Evolutionary conservation across 352 stramenopile species (phyloP), one percentile per base, ranked within the genome.

Genomic region (Phytophthora ramorum): DNA sequence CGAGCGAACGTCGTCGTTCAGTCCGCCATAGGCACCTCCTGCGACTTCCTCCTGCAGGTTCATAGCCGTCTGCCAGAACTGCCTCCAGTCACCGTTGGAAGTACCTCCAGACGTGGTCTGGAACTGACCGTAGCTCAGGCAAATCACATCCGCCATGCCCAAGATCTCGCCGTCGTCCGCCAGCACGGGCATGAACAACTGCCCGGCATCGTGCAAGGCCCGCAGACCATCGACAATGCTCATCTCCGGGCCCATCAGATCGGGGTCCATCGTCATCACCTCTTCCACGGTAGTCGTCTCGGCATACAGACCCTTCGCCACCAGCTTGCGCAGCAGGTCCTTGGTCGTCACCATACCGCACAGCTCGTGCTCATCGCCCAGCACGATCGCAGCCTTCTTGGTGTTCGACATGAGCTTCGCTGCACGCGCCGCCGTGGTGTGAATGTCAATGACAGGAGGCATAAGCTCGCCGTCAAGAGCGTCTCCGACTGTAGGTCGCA

Each of bases 51-150:
- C 89, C 55, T 96, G 86, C 7, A 96, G 58, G 43, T 93, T 92
- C 77, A 96, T 91, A 0, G 87, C 87, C 1, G 82, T 92, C 58
- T 96, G 87, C 89, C 89, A 96, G 61, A 96, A 96, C 61, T 93
- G 84, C 17, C 85, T 76, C 89, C 89, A 96, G 66, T 96, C 89
- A 19, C 87, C 87, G 40, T 87, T 88, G 1, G 76, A 85, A 22
- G 66, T 84, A 19, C 82, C 83, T 50, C 76, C 75, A n/a, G 82
- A 87, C 7, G 88, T 91, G 53, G 87, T 93, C 16, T 86, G 83
- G 63, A 96, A 96, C 73, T 96, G 89, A 10, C 86, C 85, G 47
- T 95, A 96, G 58, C 87, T 96, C 58, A 96, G 56, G 28, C 87
- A 95, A 47, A 96, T 77, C 54, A 96, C 89, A 61, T 96, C 89